Evolutionary conservation across 257 asterid species (phyloP).

Genomic region (Nicotiana noctiflora): DNA sequence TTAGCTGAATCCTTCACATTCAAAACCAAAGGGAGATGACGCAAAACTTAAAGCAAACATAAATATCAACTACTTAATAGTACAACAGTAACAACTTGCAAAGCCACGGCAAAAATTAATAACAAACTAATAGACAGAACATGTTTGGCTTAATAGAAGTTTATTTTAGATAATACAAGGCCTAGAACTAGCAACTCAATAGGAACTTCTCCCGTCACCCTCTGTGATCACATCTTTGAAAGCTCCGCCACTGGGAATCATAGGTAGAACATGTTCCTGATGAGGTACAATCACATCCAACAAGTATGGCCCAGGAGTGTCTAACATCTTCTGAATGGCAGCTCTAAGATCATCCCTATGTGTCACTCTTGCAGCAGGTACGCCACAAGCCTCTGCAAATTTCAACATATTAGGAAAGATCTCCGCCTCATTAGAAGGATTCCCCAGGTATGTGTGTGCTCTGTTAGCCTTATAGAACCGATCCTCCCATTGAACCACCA

Average conservation of each 20-base stretch:
- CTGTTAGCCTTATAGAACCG: constrained; percentile 17
- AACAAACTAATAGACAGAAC: neutral
- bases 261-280: constrained; percentile 15
- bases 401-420: constrained; percentile 17
- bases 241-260: constrained; percentile 15
- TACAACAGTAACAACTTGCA: neutral
- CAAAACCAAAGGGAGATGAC: neutral
- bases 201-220: constrained; percentile 13
- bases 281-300: constrained; percentile 17
- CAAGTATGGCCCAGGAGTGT: constrained; percentile 20
- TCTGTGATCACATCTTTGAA: constrained; percentile 17
- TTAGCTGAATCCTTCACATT: neutral
- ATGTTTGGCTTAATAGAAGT: neutral
- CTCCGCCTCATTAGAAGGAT: constrained; percentile 5
- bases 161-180: constrained; percentile 2
- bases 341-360: constrained; percentile 10
- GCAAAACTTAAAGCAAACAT: neutral
- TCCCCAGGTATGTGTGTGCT: constrained; percentile 13
- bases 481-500: constrained; percentile 21
- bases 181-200: constrained; percentile 8
- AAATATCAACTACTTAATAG: neutral
- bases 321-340: constrained; percentile 9
- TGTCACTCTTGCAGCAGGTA: constrained; percentile 17
- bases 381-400: constrained; percentile 15
- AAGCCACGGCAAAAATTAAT: neutral